A percentile compares a stretch with the other conserved stretches of the same genome.
Evolutionary conservation across 148 eudicot species (phyloP).

Genomic region (Pharnaceum exiguum): DNA sequence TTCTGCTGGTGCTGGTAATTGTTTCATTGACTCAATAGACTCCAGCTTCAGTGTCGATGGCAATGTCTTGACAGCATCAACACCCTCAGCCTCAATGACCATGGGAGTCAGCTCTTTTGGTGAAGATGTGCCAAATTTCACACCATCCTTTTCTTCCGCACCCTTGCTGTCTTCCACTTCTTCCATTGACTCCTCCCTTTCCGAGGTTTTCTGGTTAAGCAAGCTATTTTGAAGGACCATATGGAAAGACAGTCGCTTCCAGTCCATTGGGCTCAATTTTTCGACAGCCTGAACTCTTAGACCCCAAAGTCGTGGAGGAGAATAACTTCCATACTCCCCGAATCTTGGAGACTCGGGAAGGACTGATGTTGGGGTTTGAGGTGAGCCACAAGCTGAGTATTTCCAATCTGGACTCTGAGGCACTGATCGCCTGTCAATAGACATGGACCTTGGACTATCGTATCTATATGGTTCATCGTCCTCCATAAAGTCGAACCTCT

Average conservation of each 20-base stretch:
- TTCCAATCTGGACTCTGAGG: constrained; percentile 36
- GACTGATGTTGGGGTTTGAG: constrained; percentile 85
- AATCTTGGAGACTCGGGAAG: constrained; percentile 38
- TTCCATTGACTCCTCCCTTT: constrained; percentile 18
- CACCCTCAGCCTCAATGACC: constrained; percentile 20
- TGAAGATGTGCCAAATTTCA: neutral
- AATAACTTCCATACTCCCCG: constrained; percentile 35
- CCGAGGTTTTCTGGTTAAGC: constrained; percentile 15
- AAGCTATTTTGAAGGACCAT: constrained; percentile 45
- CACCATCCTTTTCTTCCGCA: neutral
- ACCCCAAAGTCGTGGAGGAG: constrained; percentile 57
- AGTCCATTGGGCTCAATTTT: constrained; percentile 65
- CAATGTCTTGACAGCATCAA: constrained; percentile 7
- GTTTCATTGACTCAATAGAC: neutral
- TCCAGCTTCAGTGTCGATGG: constrained; percentile 11
- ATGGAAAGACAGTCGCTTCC: constrained; percentile 75
- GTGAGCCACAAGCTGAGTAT: constrained; percentile 41
- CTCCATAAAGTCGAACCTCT: constrained; percentile 64
- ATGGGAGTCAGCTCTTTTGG: constrained; percentile 5
- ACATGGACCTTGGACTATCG: constrained; percentile 24
- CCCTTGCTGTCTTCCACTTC: constrained; percentile 6
- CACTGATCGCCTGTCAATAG: constrained; percentile 30
- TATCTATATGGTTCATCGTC: constrained; percentile 58
- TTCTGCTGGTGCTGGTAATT: neutral
- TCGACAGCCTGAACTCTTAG: constrained; percentile 71